Conservation (phyloP, 176 grass and related monocot genomes). For the Rhipidocladum racemiflorum region DNA sequence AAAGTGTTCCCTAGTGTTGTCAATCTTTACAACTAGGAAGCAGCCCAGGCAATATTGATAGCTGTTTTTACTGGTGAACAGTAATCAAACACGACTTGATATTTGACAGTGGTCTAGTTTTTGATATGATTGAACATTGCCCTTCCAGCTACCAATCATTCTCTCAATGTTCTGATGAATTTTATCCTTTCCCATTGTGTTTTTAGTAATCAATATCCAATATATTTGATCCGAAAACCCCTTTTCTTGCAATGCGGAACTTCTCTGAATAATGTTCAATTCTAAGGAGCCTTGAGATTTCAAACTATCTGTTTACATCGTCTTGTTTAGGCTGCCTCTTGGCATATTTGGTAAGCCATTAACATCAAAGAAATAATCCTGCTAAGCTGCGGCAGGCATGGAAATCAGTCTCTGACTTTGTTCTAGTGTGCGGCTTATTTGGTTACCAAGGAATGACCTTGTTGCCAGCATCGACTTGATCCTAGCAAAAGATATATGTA, state of each 20-base stretch:
- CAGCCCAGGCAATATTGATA: background rate
- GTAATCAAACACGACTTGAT: background rate
- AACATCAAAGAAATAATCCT: slow-evolving; percentile 5
- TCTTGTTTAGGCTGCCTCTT: background rate
- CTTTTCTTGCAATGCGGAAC: slow-evolving; percentile 13
- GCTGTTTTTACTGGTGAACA: background rate
- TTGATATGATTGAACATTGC: background rate
- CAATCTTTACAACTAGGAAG: background rate
- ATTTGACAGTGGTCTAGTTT: background rate
- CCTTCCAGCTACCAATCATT: background rate
- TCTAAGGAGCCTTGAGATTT: slow-evolving; percentile 20
- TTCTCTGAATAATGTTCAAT: background rate
- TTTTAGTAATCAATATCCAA: background rate
- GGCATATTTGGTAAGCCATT: background rate
- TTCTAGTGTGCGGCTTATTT: background rate
- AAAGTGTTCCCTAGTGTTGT: background rate
- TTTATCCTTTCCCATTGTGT: background rate
- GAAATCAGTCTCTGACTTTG: background rate
- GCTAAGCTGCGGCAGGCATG: background rate
- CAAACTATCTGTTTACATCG: background rate
- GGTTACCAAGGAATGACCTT: background rate
- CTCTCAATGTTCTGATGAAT: background rate
- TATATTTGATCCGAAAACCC: background rate
- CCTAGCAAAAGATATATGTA: background rate
- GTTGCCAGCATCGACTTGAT: background rate